Percentiles rank a stretch among this genome's conserved stretches.
phyloP scores from a whole-genome alignment of 192 early-diverging fungal species.

The Rhizophagus prolifer region DNA sequence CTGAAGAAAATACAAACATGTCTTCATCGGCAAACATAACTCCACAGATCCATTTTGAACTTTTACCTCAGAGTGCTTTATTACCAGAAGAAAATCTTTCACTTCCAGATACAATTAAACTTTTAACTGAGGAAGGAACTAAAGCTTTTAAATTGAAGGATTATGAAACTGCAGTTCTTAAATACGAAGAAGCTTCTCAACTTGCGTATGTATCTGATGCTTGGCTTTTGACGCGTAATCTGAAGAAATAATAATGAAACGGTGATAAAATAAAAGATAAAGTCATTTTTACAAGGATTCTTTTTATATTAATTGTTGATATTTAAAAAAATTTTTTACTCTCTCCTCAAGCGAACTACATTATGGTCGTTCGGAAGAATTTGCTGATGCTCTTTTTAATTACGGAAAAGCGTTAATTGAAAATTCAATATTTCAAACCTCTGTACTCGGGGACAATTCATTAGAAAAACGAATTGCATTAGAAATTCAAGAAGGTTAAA shows the following conservation, averaged over 20 bases:
- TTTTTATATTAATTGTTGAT: background rate
- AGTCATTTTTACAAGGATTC: background rate
- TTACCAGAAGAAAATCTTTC: background rate
- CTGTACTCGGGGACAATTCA: constrained; percentile 62
- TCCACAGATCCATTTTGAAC: background rate
- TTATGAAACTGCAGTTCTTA: constrained; percentile 62
- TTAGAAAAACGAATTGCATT: background rate
- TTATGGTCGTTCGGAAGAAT: constrained; percentile 46
- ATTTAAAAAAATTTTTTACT: background rate
- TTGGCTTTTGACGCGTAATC: background rate
- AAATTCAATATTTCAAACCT: constrained; percentile 69
- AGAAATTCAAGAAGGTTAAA: background rate
- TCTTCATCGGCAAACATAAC: background rate
- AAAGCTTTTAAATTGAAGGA: constrained; percentile 62
- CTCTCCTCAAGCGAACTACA: background rate
- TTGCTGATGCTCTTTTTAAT: constrained; percentile 69
- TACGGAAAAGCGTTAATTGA: constrained; percentile 75
- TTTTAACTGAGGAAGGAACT: constrained; percentile 63
- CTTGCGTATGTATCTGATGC: constrained; percentile 50
- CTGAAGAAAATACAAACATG: background rate
- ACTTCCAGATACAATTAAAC: background rate
- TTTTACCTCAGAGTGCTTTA: background rate
- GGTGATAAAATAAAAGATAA: background rate
- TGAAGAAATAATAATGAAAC: background rate
- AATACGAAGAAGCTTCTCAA: constrained; percentile 68